Evolutionary conservation across 164 flowering plant species (phyloP), one percentile per base, ranked within the genome.

Genomic region (Vitis riparia): DNA sequence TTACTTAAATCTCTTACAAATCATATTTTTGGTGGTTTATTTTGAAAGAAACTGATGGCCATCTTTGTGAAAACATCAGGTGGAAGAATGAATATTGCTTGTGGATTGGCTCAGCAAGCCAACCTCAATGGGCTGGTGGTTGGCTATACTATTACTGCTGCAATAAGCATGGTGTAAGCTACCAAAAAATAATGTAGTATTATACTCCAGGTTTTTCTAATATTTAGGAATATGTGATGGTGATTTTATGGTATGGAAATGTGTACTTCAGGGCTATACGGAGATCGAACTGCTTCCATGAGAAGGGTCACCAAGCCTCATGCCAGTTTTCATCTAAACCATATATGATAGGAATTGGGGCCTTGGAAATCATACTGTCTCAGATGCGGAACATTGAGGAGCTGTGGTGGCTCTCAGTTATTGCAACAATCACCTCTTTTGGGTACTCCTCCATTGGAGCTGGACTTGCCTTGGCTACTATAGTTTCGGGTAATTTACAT

Each of bases 401-500:
- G 77, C 87, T 91, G 5, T 79, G 85, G 9, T 67, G 77, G 63
- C 90, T 91, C 47, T 91, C 96, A 4, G 70, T 77, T 9, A 10
- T 91, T 0, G 96, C 96, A 8, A 89, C 96, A 7, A 65, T 81
- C 29, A 91, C 86, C 91, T 91, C 96, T 15, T 91, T 91, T 69
- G 63, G 80, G 8, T 91, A 91, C 66, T 76, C 96, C 5, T 68
- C 73, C 37, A 91, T 91, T 3, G 96, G 90, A 65, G 37, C 86
- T 13, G 89, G 85, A 8, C 90, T 91, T 59, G 74, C 90, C 75
- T 56, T 86, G 0, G 85, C 87, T 37, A 80, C 70, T 76, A 32
- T 83, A 12, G 71, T 37, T 37, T 37, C 84, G 77, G 85, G 90
- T 87, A 12, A 60, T 58, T 57, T 9, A 32, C 27, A 1, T 51